These are phyloP conservation scores for Phyllachora maydis DNA, from an alignment of 2,329 filamentous ascomycete genomes.

Conservation along the genomic window DNA sequence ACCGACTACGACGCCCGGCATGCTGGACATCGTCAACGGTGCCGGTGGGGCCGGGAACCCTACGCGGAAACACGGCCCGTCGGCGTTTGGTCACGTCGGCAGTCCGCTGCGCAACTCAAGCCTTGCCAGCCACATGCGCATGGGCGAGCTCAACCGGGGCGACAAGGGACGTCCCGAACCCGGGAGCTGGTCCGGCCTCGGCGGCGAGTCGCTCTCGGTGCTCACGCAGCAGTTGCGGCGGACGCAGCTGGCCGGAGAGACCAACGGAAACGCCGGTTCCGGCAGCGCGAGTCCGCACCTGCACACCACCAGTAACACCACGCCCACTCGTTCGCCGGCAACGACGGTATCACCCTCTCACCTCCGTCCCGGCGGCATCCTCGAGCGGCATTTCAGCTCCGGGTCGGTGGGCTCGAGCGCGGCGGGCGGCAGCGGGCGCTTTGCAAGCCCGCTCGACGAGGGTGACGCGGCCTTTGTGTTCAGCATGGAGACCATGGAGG, in stretches of 20 bases:
- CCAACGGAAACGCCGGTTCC: too few relatives aligned
- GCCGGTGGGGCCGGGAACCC: slow-evolving; percentile 6
- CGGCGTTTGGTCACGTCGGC: slow-evolving; percentile 45
- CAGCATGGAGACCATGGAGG: slow-evolving; percentile 45
- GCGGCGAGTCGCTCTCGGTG: slow-evolving; percentile 30
- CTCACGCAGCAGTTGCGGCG: slow-evolving; percentile 42
- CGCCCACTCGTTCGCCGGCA: too few relatives aligned
- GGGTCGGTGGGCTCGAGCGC: slow-evolving; percentile 33
- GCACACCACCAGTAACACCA: slow-evolving; percentile 27
- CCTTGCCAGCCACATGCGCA: slow-evolving; percentile 30
- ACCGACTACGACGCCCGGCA: too few relatives aligned
- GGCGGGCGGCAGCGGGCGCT: slow-evolving; percentile 32
- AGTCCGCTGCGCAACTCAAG: slow-evolving; percentile 44
- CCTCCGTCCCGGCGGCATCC: slow-evolving; percentile 18
- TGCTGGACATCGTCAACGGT: slow-evolving; percentile 8
- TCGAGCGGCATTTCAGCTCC: slow-evolving; percentile 38
- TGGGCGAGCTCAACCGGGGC: slow-evolving; percentile 18
- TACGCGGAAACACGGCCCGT: slow-evolving; percentile 20
- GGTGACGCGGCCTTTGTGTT: slow-evolving; percentile 44
- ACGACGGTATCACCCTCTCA: too few relatives aligned
- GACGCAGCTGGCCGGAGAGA: slow-evolving; percentile 29
- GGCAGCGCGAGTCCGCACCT: slow-evolving; percentile 24
- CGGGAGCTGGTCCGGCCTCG: slow-evolving; percentile 19
- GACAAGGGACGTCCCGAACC: too few relatives aligned
- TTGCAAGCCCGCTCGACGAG: slow-evolving; percentile 44